Percentiles rank a stretch among this genome's conserved stretches.
phyloP scores from a whole-genome alignment of 352 stramenopile species.

The Pythium monospermum region DNA sequence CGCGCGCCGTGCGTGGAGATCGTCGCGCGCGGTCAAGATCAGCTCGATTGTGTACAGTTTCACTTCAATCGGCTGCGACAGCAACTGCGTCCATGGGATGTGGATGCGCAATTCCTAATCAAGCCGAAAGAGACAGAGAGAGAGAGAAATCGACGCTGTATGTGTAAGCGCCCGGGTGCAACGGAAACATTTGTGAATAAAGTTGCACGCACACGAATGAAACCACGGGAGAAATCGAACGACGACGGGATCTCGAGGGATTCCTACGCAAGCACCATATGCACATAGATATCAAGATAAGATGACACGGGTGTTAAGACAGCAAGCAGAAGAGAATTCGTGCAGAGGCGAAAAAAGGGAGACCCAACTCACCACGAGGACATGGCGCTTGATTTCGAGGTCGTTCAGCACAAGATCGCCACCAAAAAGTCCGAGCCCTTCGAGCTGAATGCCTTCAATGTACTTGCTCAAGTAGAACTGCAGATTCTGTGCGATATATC shows the following conservation, averaged over 20 bases:
- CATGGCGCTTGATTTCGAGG: constrained; percentile 86
- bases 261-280: constrained; percentile 31
- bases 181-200: no score
- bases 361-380: constrained; percentile 35
- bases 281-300: not conserved
- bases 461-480: constrained; percentile 89
- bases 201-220: no score
- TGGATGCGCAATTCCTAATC: constrained; percentile 80
- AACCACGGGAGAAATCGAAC: constrained; percentile 83
- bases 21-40: constrained; percentile 63
- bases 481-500: constrained; percentile 84
- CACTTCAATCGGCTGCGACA: constrained; percentile 84
- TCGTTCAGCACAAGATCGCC: constrained; percentile 86
- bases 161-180: no score
- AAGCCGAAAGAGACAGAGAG: no score
- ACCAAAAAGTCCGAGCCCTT: constrained; percentile 79
- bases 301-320: constrained; percentile 7
- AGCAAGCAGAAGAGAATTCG: constrained; percentile 2
- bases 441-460: constrained; percentile 85
- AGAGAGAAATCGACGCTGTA: no score
- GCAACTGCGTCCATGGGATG: constrained; percentile 85
- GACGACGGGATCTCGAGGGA: constrained; percentile 81
- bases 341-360: not conserved
- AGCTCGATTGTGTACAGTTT: constrained; percentile 88
- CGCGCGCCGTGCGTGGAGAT: not conserved